A percentile compares a stretch with the other conserved stretches of the same genome.
These are phyloP conservation scores for Salvia splendens DNA, from an alignment of 257 asterid genomes.

Conservation along the genomic window DNA sequence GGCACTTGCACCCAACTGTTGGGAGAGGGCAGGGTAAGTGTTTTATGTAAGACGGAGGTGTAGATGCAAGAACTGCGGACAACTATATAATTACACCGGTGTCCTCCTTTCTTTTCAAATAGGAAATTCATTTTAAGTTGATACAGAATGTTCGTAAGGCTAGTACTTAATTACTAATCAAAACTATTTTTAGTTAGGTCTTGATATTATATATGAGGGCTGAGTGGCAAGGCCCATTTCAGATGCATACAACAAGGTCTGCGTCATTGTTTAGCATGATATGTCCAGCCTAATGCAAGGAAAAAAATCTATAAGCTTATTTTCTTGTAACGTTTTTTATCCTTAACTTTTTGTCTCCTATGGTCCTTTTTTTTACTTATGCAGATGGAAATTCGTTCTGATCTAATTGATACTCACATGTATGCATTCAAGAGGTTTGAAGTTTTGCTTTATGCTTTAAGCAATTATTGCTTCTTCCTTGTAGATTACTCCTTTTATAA, in stretches of 20 bases:
- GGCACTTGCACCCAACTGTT: constrained; percentile 24
- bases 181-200: constrained; percentile 9
- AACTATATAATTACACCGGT: not conserved
- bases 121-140: constrained; percentile 4
- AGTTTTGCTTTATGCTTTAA: constrained; percentile 34
- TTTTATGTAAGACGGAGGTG: constrained; percentile 19
- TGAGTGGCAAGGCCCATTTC: constrained; percentile 13
- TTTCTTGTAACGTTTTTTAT: constrained; percentile 7
- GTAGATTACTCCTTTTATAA: constrained; percentile 27
- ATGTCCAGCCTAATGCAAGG: not conserved
- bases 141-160: constrained; percentile 14
- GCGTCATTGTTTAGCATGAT: constrained; percentile 8
- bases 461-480: constrained; percentile 27
- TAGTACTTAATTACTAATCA: not conserved
- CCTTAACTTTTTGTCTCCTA: constrained; percentile 21
- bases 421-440: constrained; percentile 97
- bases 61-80: not conserved
- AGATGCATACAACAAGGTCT: not conserved
- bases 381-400: constrained; percentile 94
- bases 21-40: constrained; percentile 4
- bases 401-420: constrained; percentile 98
- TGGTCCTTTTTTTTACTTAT: constrained; percentile 20
- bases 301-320: constrained; percentile 5
- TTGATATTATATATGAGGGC: constrained; percentile 3
- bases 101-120: not conserved